Base-by-base conservation (phyloP, 2,329 filamentous ascomycete species). In the Pyrenochaeta sp. region DNA sequence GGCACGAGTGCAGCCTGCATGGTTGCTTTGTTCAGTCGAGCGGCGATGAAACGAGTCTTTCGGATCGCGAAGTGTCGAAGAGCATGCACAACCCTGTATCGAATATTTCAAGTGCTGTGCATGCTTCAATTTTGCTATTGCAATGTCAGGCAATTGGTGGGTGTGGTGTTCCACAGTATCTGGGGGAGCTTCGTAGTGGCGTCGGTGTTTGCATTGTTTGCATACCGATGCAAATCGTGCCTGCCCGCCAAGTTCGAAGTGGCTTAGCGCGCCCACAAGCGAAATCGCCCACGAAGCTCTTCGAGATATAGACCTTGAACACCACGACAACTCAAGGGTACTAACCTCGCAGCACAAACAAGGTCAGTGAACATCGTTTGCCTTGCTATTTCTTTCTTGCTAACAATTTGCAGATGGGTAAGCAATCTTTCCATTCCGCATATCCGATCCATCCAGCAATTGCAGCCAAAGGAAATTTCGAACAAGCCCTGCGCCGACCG, bases 1-100 rank as follows among this genome's bases (percentile, higher is more conserved):
- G 90, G 86, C 36, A 82, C 79, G 67, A 96, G 90, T 45, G 95
- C 79, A 46, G 82, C 78, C 69, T 93, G 87, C 92, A 96, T 93
- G 49, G 48, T 51, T 49, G 43, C 49, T 50, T 48, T 44, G 52
- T 42, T 35, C 23, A 18, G 47, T 30, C 31, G 36, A 41, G n/a
- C 21, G 37, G 30, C 9, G 15, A 20, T 20, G 29, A 42, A 31
- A 29, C n/a, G 21, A 18, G 36, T 21, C 10, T 44, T 41, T 18
- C 20, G 9, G 39, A 42, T 52, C 54, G 51, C 49, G 39, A 32
- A 18, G 33, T 39, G 43, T 56, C 21, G 27, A 31, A 15, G 21
- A 33, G 39, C 43, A 32, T 56, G 52, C 32, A 51, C 52, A 49
- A 51, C 54, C 31, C 51, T 18, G 23, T 33, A 33, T 30, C 48